A percentile compares a stretch with the other conserved stretches of the same genome.
phyloP scores from a whole-genome alignment of 495 filamentous ascomycete genomes.

The Glarea lozoyensis region DNA sequence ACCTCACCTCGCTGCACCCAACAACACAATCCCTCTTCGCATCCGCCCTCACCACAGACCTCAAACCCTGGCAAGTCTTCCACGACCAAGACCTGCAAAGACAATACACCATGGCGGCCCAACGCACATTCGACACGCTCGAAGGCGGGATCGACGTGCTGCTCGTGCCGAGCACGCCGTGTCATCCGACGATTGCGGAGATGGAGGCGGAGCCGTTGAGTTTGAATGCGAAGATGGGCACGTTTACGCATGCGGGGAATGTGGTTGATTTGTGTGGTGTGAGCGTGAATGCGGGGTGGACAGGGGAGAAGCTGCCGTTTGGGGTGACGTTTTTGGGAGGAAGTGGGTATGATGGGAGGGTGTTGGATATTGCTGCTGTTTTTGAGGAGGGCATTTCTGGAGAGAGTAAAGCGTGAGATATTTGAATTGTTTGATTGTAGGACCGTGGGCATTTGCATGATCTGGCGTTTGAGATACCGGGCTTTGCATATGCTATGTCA shows the following conservation, averaged over 20 bases:
- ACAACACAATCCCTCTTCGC: constrained; percentile 42
- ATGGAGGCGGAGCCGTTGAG: constrained; percentile 46
- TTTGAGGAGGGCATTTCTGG: constrained; percentile 36
- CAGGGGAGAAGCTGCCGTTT: constrained; percentile 42
- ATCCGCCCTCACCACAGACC: constrained; percentile 32
- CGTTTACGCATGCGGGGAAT: constrained; percentile 56
- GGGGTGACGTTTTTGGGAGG: constrained; percentile 53
- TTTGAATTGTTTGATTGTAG: neutral
- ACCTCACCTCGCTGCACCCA: constrained; percentile 36
- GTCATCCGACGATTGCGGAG: constrained; percentile 47
- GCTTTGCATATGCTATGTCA: no score
- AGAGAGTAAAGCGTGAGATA: constrained; percentile 1
- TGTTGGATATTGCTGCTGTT: constrained; percentile 43
- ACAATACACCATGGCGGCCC: constrained; percentile 35
- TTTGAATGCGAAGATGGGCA: constrained; percentile 47
- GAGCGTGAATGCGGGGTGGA: constrained; percentile 44
- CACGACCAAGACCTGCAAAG: constrained; percentile 43
- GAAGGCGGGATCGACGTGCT: constrained; percentile 43
- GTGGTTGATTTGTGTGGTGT: constrained; percentile 56
- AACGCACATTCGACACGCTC: constrained; percentile 34
- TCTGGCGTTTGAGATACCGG: no score
- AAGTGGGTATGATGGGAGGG: constrained; percentile 44
- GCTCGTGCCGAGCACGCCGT: constrained; percentile 52
- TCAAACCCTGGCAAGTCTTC: constrained; percentile 46
- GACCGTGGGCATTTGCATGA: neutral